Base-by-base conservation (phyloP, 768 basidiomycete species). In the Hericium coralloides region DNA sequence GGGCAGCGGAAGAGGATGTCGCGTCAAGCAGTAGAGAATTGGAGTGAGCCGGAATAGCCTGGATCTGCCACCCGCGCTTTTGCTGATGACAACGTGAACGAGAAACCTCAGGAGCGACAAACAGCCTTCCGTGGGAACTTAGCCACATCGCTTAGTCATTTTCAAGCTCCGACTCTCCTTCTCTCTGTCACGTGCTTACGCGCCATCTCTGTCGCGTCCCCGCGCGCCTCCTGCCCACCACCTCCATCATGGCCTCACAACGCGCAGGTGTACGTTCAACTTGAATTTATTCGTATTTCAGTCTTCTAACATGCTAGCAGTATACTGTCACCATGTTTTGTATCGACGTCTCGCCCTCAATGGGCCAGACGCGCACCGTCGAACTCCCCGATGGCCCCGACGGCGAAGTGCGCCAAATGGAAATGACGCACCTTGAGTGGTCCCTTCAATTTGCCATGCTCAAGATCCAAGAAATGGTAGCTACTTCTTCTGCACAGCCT, bases 401-500 rank as follows among this genome's bases (percentile, higher is more conserved):
- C 38, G 81, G 80, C 49, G 78, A 84, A 60, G 64, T 70, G 38
- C 73, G 72, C 48, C 71, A 74, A 14, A 71, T 77, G 38, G 77
- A 89, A 62, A 84, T 87, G 71, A 82, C 88, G 7, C 87, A 91
- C 67, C 76, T 98, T 26, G 82, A 90, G 64, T 87, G 88, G 80
- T 78, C 81, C 1, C 76, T 95, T 48, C 89, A 92, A 66, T 97
- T 86, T 66, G 89, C 91, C 15, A 92, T 90, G 68, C 79, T 92
- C 61, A 93, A 93, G 69, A 80, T 95, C 37, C 92, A 95, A 67
- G 89, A 95, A 59, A 93, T 95, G 87, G 91, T 90, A 55, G 10
- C 37, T n/a, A 10, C 8, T 31, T 31, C 31, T 31, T 31, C 7
- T 31, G 8, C 31, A 31, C 10, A 6, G 10, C 8, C 10, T 9